Conservation (phyloP, 2,329 filamentous ascomycete genomes). For the Aspergillus neotritici region DNA sequence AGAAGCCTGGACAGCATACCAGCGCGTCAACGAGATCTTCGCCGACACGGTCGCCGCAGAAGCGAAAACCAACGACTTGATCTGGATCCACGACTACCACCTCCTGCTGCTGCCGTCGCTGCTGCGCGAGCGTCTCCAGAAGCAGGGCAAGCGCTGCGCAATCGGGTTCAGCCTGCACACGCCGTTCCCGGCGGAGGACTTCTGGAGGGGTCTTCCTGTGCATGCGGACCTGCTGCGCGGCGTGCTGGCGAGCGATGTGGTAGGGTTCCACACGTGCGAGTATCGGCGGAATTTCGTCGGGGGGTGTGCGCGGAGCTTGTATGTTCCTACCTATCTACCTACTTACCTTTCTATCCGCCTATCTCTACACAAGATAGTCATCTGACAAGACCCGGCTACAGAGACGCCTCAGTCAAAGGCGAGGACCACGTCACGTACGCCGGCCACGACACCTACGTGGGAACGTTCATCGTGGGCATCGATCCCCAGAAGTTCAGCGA, state of each 20-base stretch:
- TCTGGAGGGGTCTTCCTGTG: slow-evolving; percentile 85
- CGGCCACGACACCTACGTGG: slow-evolving; percentile 74
- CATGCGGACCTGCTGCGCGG: slow-evolving; percentile 76
- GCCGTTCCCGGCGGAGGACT: slow-evolving; percentile 86
- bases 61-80: slow-evolving; percentile 76
- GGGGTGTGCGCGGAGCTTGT: slow-evolving; percentile 79
- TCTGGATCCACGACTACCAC: slow-evolving; percentile 97
- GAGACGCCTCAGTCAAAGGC: slow-evolving; percentile 52
- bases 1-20: slow-evolving; percentile 79
- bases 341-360: background rate
- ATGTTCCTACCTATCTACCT: slow-evolving; percentile 29
- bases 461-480: slow-evolving; percentile 91
- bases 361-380: background rate
- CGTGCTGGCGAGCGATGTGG: slow-evolving; percentile 78
- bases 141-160: slow-evolving; percentile 71
- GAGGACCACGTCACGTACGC: slow-evolving; percentile 83
- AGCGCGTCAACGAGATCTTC: slow-evolving; percentile 81
- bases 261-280: slow-evolving; percentile 98
- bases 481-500: slow-evolving; percentile 90
- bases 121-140: slow-evolving; percentile 68
- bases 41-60: slow-evolving; percentile 75
- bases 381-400: slow-evolving; percentile 10
- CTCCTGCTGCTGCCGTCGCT: slow-evolving; percentile 90
- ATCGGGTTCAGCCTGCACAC: slow-evolving; percentile 96
- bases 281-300: slow-evolving; percentile 89